Percentiles rank a stretch among this genome's conserved stretches.
Evolutionary conservation across 441 rosid species (phyloP).

Genomic region (Macaranga tanarius): DNA sequence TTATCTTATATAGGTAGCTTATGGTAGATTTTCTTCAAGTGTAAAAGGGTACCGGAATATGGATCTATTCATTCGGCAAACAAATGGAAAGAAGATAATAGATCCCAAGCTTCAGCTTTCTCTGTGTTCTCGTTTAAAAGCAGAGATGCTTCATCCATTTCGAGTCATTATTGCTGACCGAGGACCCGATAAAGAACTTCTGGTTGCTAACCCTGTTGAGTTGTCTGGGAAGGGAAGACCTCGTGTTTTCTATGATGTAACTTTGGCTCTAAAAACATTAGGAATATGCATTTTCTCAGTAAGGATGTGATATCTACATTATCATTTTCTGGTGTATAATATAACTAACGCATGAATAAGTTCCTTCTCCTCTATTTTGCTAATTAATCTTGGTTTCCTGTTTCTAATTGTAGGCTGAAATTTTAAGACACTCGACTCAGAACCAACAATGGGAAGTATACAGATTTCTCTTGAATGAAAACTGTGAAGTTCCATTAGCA

Average conservation of each 20-base stretch:
- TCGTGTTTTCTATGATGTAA: constrained; percentile 77
- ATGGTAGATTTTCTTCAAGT: constrained; percentile 66
- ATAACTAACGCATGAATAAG: neutral
- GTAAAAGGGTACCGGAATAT: constrained; percentile 51
- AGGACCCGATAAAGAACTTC: constrained; percentile 80
- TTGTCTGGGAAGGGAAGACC: constrained; percentile 83
- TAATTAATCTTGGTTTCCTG: neutral
- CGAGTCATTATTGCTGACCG: constrained; percentile 67
- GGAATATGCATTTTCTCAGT: constrained; percentile 81
- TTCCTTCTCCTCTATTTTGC: neutral
- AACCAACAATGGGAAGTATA: constrained; percentile 82
- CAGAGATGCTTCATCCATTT: constrained; percentile 82
- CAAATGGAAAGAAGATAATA: constrained; percentile 64
- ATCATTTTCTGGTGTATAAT: neutral
- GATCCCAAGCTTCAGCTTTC: constrained; percentile 57
- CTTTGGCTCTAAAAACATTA: constrained; percentile 63
- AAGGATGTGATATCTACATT: constrained; percentile 14
- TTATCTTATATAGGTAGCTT: constrained; percentile 51
- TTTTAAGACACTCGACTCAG: constrained; percentile 56
- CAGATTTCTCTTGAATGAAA: constrained; percentile 72
- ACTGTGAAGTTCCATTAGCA: constrained; percentile 34
- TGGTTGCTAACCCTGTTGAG: constrained; percentile 94
- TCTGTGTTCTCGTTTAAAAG: constrained; percentile 59
- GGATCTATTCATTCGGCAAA: constrained; percentile 72
- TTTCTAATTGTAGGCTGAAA: constrained; percentile 52